These are phyloP conservation scores for Colletotrichum musae DNA, from an alignment of 2,329 filamentous ascomycete species.

Conservation along the genomic window DNA sequence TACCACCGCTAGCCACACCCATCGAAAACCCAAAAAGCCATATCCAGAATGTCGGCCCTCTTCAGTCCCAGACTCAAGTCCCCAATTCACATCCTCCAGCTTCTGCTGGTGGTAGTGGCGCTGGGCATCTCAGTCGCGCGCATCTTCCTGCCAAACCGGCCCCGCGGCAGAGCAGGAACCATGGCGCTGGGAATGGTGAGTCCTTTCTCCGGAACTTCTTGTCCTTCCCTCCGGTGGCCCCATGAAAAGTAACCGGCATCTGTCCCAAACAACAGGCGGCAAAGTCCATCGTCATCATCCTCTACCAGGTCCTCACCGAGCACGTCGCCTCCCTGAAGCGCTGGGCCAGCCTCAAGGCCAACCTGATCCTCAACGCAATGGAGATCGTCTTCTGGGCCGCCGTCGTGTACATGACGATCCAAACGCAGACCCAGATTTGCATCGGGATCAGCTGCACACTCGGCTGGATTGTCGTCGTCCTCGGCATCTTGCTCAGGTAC, in stretches of 20 bases:
- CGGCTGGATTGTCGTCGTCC: slow-evolving; percentile 31
- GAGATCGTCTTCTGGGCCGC: slow-evolving; percentile 59
- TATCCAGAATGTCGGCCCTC: slow-evolving; percentile 11
- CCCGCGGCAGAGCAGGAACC: slow-evolving; percentile 27
- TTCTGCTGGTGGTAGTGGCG: slow-evolving; percentile 23
- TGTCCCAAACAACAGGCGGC: slow-evolving; percentile 43
- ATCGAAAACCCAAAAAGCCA: background rate
- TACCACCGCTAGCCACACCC: too few relatives aligned
- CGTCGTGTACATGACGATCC: slow-evolving; percentile 44
- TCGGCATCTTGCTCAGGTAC: slow-evolving; percentile 30
- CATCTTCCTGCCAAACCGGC: slow-evolving; percentile 26
- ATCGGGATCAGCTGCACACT: slow-evolving; percentile 35
- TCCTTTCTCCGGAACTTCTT: background rate
- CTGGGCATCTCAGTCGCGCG: slow-evolving; percentile 31
- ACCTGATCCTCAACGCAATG: slow-evolving; percentile 56
- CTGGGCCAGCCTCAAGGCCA: slow-evolving; percentile 58
- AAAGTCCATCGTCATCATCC: slow-evolving; percentile 57
- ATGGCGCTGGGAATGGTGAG: slow-evolving; percentile 39
- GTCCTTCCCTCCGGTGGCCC: too few relatives aligned
- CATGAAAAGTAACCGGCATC: background rate
- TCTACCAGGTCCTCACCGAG: slow-evolving; percentile 56
- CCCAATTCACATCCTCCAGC: slow-evolving; percentile 36
- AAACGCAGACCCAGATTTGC: slow-evolving; percentile 29
- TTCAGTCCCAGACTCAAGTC: slow-evolving; percentile 32
- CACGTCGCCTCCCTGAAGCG: slow-evolving; percentile 49